Conservation (phyloP, 495 filamentous ascomycete genomes). For the Tuber microsphaerosporum region DNA sequence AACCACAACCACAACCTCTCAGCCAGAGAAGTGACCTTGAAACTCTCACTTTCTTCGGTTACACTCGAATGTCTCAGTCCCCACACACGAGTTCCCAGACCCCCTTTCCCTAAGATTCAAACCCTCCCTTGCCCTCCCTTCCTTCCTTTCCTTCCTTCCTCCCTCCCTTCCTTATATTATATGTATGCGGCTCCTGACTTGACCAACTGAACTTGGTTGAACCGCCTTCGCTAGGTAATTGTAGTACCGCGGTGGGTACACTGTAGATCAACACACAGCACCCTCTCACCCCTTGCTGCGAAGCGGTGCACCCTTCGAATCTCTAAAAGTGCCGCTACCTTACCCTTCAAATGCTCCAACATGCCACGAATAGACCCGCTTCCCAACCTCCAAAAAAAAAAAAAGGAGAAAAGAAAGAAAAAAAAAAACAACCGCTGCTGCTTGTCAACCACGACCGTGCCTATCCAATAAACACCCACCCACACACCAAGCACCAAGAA, state of each 20-base stretch:
- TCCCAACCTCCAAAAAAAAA: neutral
- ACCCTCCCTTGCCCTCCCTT: neutral
- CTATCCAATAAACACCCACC: neutral
- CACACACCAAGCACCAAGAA: neutral
- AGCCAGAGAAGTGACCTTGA: neutral
- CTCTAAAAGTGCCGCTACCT: neutral
- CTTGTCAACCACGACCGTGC: neutral
- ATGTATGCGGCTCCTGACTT: neutral
- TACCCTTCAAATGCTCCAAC: neutral
- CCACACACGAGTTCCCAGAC: neutral
- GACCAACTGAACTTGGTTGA: neutral
- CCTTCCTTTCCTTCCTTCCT: neutral
- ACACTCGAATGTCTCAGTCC: constrained; percentile 3
- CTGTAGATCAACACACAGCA: neutral
- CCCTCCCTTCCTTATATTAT: neutral
- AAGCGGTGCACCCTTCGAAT: neutral
- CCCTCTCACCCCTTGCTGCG: neutral
- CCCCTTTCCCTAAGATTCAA: neutral
- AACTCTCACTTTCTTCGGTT: neutral
- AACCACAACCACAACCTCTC: neutral
- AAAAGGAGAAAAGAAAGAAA: neutral
- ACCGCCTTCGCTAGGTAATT: neutral
- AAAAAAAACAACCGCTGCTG: neutral
- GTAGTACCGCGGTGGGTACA: neutral
- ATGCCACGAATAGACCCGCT: neutral